Evolutionary conservation across 208 protist species (phyloP), one percentile per base, ranked within the genome.

Genomic region (Endotrypanum monterogeii): DNA sequence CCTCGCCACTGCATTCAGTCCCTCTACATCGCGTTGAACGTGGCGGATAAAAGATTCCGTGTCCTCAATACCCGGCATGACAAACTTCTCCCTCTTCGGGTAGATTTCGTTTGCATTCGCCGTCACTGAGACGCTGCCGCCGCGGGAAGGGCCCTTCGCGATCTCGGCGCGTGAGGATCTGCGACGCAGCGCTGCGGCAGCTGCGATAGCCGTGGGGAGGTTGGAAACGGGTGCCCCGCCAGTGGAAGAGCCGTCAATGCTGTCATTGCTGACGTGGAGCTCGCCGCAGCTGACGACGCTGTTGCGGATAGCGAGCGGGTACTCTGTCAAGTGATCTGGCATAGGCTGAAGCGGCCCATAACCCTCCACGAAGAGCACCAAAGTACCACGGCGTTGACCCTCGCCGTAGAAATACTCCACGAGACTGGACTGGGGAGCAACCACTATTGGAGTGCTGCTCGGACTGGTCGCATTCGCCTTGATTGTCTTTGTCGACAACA

Each of bases 1-100:
- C 76, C 83, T 78, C 3, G 91, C 86, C 48, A 94, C 88, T n/a
- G 86, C 89, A 73, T 96, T 96, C 44, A 96, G 85, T 1, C 88
- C 91, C 6, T 91, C 71, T 35, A 96, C 85, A 52, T 96, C 89
- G 54, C 89, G 82, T 77, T 96, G 91, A 30, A 96, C 93, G 73
- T 80, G 84, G 4, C 85, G 84, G 70, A 96, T 93, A 25, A 89
- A 82, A 23, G 71, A 68, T 9, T 71, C 82, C 0, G 89, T 90
- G 70, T 94, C 91, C 62, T 83, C 83, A 28, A 79, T 68, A 67
- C 74, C 78, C 44, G 91, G 91, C 91, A 96, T 96, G 39, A 83
- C 74, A 67, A 94, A 94, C 52, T 77, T 82, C 62, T 79, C 76
- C 54, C 79, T 74, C 46, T 44, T 56, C 9, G 80, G 57, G 37